These are phyloP conservation scores for Carex littledalei DNA, from an alignment of 176 grass and related monocot genomes.

Conservation along the genomic window DNA sequence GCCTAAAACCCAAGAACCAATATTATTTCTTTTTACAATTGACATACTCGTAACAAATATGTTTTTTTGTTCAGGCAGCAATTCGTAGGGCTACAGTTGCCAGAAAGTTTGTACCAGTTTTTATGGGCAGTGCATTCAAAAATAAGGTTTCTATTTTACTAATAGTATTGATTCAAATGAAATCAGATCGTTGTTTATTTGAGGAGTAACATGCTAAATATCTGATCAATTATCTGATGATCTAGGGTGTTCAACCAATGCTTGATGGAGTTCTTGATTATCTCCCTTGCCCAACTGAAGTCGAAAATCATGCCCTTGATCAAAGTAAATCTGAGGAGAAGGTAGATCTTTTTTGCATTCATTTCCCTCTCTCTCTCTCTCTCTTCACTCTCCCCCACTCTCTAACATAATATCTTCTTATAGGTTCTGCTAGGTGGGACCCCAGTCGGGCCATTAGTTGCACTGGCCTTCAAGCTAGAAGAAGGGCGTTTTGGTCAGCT, in stretches of 20 bases:
- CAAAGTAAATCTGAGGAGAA: slow-evolving; percentile 95
- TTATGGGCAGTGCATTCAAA: slow-evolving; percentile 99
- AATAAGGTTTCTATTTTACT: slow-evolving; percentile 69
- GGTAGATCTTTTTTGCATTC: slow-evolving; percentile 31
- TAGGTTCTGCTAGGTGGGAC: slow-evolving; percentile 75
- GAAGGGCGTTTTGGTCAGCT: slow-evolving; percentile 99
- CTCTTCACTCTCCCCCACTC: neutral
- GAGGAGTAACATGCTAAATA: neutral
- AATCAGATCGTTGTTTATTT: neutral
- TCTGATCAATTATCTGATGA: slow-evolving; percentile 27
- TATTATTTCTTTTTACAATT: slow-evolving; percentile 1
- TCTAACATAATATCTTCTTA: slow-evolving; percentile 8
- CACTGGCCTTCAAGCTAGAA: slow-evolving; percentile 93
- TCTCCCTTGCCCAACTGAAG: slow-evolving; percentile 75
- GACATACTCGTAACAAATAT: slow-evolving; percentile 5
- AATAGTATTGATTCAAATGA: neutral
- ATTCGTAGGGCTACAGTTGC: slow-evolving; percentile 85
- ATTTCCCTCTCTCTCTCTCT: neutral
- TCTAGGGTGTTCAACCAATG: slow-evolving; percentile 86
- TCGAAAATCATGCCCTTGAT: slow-evolving; percentile 86
- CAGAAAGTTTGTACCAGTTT: slow-evolving; percentile 88
- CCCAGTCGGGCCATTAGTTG: slow-evolving; percentile 71
- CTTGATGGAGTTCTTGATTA: slow-evolving; percentile 96
- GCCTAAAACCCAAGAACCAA: neutral
- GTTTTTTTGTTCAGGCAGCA: slow-evolving; percentile 47